A percentile compares a stretch with the other conserved stretches of the same genome.
Conservation (phyloP, 352 stramenopile species). For the Phytophthora megakarya region DNA sequence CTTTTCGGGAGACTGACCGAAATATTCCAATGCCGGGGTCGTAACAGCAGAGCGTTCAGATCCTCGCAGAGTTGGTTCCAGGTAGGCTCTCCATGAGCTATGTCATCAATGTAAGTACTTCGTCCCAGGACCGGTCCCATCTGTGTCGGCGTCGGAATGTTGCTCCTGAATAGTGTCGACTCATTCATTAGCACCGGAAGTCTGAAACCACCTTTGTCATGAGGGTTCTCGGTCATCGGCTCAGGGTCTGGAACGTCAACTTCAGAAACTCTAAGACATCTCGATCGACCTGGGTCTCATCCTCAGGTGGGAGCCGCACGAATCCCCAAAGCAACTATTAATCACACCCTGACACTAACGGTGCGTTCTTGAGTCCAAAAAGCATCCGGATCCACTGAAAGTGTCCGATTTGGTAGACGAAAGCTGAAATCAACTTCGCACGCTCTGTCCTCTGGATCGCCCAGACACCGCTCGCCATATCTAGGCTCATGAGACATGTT, state of each 20-base stretch:
- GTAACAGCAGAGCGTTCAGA: neutral
- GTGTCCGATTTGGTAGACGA: slow-evolving; percentile 2
- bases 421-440: neutral
- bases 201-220: neutral
- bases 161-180: neutral
- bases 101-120: slow-evolving; percentile 2
- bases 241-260: too few species aligned
- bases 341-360: neutral
- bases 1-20: neutral
- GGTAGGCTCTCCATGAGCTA: too few species aligned
- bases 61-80: neutral
- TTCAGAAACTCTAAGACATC: neutral
- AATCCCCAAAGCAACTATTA: slow-evolving; percentile 6
- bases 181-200: neutral
- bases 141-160: neutral
- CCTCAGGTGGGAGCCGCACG: neutral
- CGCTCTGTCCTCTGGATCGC: neutral
- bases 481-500: neutral
- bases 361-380: slow-evolving; percentile 1
- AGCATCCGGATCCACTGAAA: slow-evolving; percentile 6
- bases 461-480: slow-evolving; percentile 3
- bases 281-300: neutral
- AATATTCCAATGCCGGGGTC: slow-evolving; percentile 4
- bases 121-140: neutral
- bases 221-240: neutral